These are phyloP conservation scores for Euphorbia schlechtendalii DNA, from an alignment of 441 rosid species.

Conservation along the genomic window DNA sequence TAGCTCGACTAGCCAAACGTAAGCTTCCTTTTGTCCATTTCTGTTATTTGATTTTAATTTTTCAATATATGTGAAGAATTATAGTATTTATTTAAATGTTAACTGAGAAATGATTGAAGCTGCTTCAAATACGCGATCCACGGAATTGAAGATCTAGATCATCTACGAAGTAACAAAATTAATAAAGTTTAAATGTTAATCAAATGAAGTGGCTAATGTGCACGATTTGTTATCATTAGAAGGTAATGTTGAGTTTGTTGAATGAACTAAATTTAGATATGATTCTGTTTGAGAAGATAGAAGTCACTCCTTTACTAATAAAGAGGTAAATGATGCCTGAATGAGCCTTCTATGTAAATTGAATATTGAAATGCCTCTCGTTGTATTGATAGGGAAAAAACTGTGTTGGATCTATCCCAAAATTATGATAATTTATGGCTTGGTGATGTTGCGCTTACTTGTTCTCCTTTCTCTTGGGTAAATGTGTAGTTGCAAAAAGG, in stretches of 20 bases:
- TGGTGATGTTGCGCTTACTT: constrained; percentile 9
- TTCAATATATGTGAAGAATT: neutral
- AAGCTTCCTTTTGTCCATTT: constrained; percentile 7
- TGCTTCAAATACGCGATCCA: constrained; percentile 2
- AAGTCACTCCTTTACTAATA: neutral
- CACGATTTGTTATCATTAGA: neutral
- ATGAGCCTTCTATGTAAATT: neutral
- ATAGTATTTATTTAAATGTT: neutral
- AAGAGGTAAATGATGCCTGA: neutral
- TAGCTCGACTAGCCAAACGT: constrained; percentile 64
- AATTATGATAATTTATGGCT: neutral
- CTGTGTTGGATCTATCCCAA: neutral
- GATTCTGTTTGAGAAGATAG: neutral
- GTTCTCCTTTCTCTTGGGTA: neutral
- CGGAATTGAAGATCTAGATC: neutral
- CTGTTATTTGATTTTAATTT: neutral
- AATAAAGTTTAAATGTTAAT: neutral
- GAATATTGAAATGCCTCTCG: neutral
- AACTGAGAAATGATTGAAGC: neutral
- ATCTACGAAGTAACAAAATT: neutral
- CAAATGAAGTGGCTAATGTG: neutral
- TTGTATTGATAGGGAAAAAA: neutral
- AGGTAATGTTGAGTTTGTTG: constrained; percentile 1
- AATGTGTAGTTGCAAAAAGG: constrained; percentile 62
- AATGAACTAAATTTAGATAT: neutral